These are phyloP conservation scores for Rhynchospora tenuis DNA, from an alignment of 176 grass and related monocot genomes.

Conservation along the genomic window DNA sequence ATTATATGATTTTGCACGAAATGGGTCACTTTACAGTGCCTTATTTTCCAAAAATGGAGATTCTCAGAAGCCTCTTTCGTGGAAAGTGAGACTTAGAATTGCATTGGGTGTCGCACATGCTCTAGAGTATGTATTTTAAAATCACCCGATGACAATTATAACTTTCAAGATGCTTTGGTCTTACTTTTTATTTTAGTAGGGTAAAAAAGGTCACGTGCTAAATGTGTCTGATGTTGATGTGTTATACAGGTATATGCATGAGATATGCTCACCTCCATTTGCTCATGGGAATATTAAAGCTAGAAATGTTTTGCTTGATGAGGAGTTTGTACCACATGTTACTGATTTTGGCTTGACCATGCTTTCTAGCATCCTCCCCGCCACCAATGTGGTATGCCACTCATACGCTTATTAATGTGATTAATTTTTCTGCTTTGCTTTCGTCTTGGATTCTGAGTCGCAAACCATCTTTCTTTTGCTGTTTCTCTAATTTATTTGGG, in stretches of 20 bases:
- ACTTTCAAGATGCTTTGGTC: not conserved
- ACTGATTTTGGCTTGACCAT: constrained; percentile 68
- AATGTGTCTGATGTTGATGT: constrained; percentile 8
- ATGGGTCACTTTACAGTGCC: constrained; percentile 76
- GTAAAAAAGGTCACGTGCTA: not conserved
- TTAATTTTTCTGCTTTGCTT: constrained; percentile 3
- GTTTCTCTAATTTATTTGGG: constrained; percentile 5
- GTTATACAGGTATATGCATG: constrained; percentile 70
- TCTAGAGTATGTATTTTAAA: constrained; percentile 66
- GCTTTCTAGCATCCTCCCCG: constrained; percentile 57
- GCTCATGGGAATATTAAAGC: constrained; percentile 89
- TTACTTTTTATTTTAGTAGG: not conserved
- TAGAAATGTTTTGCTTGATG: constrained; percentile 89
- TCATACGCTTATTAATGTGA: constrained; percentile 2
- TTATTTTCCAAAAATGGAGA: constrained; percentile 51
- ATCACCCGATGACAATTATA: not conserved
- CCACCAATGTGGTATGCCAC: constrained; percentile 40
- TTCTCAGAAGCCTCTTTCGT: constrained; percentile 59
- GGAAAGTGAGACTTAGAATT: constrained; percentile 86
- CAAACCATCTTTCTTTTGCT: constrained; percentile 15
- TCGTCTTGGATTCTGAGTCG: not conserved
- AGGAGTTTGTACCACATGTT: constrained; percentile 81
- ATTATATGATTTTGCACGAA: constrained; percentile 71
- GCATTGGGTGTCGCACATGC: constrained; percentile 90
- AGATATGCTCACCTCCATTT: constrained; percentile 71